Conservation (phyloP, 1,284 basidiomycete species). For the Leccinum insolens region DNA sequence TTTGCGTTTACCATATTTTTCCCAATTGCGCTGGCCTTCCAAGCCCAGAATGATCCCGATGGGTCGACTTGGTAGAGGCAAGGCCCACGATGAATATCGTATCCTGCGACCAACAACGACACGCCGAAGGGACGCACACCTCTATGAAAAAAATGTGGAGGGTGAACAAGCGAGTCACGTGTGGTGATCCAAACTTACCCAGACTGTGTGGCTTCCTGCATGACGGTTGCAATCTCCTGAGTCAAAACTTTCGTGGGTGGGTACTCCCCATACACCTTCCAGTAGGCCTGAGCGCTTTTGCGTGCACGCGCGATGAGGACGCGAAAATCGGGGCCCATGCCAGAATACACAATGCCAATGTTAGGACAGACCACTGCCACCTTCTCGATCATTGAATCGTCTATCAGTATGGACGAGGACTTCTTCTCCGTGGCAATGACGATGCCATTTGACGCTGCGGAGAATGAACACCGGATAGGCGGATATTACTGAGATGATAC, state of each 20-base stretch:
- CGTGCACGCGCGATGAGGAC: slow-evolving; percentile 92
- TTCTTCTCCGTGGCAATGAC: slow-evolving; percentile 99
- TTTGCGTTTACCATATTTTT: slow-evolving; percentile 99
- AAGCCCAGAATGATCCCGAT: slow-evolving; percentile 98
- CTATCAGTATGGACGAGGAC: slow-evolving; percentile 94
- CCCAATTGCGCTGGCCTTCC: slow-evolving; percentile 99
- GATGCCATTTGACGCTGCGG: slow-evolving; percentile 93
- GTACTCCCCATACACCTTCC: slow-evolving; percentile 99
- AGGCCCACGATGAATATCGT: slow-evolving; percentile 90
- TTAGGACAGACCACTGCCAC: slow-evolving; percentile 97
- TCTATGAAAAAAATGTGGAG: slow-evolving; percentile 51
- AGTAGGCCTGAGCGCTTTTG: slow-evolving; percentile 98
- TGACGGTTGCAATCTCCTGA: slow-evolving; percentile 96
- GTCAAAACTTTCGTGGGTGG: slow-evolving; percentile 97
- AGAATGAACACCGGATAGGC: slow-evolving; percentile 19
- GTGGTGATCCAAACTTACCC: slow-evolving; percentile 64
- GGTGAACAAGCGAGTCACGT: slow-evolving; percentile 31
- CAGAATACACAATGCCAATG: slow-evolving; percentile 98
- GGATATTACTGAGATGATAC: slow-evolving; percentile 46
- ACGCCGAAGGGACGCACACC: slow-evolving; percentile 99
- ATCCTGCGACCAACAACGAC: slow-evolving; percentile 95
- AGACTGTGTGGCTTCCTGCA: slow-evolving; percentile 99
- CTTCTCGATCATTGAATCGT: slow-evolving; percentile 97
- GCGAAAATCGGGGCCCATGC: slow-evolving; percentile 99
- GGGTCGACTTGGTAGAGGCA: slow-evolving; percentile 98